Percentiles rank a stretch among this genome's conserved stretches.
Conservation (phyloP, 2,329 filamentous ascomycete species). For the Monosporascus sp. region DNA sequence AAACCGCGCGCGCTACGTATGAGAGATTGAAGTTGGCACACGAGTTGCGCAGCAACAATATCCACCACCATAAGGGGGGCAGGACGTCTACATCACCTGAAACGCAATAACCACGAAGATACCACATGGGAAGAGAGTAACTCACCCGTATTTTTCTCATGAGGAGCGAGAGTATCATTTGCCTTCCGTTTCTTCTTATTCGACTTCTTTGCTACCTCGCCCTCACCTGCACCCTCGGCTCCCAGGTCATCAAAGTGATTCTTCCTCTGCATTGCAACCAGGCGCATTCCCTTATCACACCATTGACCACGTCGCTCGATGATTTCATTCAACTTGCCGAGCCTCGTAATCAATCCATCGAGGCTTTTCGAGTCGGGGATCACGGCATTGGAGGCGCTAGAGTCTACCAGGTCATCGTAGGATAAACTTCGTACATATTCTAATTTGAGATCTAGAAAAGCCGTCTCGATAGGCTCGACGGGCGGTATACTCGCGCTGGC, state of each 20-base stretch:
- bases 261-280: constrained; percentile 61
- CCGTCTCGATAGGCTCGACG: constrained; percentile 51
- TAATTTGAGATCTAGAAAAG: constrained; percentile 61
- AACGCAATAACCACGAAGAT: background rate
- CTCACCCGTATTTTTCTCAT: constrained; percentile 38
- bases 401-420: constrained; percentile 66
- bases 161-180: constrained; percentile 50
- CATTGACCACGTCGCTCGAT: constrained; percentile 62
- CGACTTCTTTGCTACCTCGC: constrained; percentile 45
- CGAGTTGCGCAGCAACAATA: no score
- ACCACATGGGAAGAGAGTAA: constrained; percentile 2
- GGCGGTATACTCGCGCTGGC: constrained; percentile 38
- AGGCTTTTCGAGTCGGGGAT: constrained; percentile 60
- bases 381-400: constrained; percentile 47
- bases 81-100: no score
- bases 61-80: no score
- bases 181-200: constrained; percentile 81
- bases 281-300: constrained; percentile 69
- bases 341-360: constrained; percentile 56
- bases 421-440: constrained; percentile 54
- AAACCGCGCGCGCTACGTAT: no score
- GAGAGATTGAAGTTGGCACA: no score
- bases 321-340: constrained; percentile 59
- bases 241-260: constrained; percentile 50
- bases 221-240: constrained; percentile 38